Conservation (phyloP, 495 filamentous ascomycete species). For the Aspergillus avenaceus region DNA sequence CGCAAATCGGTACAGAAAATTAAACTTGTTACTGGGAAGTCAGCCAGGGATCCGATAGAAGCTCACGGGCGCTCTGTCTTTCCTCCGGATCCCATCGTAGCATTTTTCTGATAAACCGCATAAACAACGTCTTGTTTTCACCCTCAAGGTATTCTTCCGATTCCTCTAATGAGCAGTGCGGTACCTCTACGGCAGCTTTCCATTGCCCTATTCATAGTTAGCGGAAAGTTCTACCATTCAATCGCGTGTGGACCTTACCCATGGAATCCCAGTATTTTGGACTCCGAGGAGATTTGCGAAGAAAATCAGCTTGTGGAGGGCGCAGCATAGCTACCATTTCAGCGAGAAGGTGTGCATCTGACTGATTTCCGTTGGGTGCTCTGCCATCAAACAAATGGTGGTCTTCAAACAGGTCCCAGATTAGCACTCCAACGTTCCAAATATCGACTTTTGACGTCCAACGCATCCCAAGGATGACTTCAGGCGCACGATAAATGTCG, state of each 20-base stretch:
- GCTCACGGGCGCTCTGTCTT: slow-evolving; percentile 26
- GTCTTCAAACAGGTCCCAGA: slow-evolving; percentile 11
- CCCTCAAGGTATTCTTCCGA: slow-evolving; percentile 22
- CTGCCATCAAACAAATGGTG: neutral
- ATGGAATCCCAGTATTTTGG: slow-evolving; percentile 13
- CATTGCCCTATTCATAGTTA: slow-evolving; percentile 14
- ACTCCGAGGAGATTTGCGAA: slow-evolving; percentile 8
- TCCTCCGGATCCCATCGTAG: slow-evolving; percentile 30
- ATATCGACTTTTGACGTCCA: slow-evolving; percentile 37
- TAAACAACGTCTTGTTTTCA: slow-evolving; percentile 21
- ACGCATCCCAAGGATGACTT: slow-evolving; percentile 30
- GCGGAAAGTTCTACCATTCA: neutral
- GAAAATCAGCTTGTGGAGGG: slow-evolving; percentile 21
- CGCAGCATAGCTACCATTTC: slow-evolving; percentile 30
- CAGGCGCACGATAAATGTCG: slow-evolving; percentile 34
- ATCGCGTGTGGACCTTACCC: slow-evolving; percentile 11
- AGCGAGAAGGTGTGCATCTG: slow-evolving; percentile 18
- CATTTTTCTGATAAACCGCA: slow-evolving; percentile 30
- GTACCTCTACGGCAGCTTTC: slow-evolving; percentile 16
- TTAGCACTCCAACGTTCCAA: slow-evolving; percentile 40
- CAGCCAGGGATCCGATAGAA: slow-evolving; percentile 29
- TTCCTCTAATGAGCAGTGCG: slow-evolving; percentile 12
- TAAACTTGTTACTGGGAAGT: too few species aligned
- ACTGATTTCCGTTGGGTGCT: neutral
- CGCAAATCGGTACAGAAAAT: too few species aligned